phyloP scores from a whole-genome alignment of 2,329 filamentous ascomycete genomes.

The Calonectria hongkongensis region DNA sequence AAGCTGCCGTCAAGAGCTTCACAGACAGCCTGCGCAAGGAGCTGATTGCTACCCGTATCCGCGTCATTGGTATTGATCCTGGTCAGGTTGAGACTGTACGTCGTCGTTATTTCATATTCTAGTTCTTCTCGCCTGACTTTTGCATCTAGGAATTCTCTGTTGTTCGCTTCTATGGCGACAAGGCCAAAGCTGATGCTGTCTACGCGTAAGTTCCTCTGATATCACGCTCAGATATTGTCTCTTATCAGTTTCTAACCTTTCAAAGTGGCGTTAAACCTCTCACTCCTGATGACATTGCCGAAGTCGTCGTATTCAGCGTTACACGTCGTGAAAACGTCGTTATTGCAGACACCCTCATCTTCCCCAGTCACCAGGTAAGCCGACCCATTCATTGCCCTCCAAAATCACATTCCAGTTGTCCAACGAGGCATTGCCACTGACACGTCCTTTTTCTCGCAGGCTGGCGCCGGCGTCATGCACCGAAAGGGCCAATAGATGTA shows the following conservation, averaged over 20 bases:
- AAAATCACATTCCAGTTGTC: too few relatives aligned
- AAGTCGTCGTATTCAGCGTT: constrained; percentile 90
- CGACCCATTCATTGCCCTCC: neutral
- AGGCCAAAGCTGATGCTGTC: constrained; percentile 90
- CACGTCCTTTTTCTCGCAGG: constrained; percentile 44
- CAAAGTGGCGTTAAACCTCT: constrained; percentile 84
- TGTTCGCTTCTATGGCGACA: constrained; percentile 91
- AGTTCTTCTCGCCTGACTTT: constrained; percentile 11
- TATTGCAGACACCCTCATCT: constrained; percentile 89
- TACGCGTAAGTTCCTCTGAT: constrained; percentile 79
- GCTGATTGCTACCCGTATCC: constrained; percentile 85
- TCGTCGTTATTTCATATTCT: neutral
- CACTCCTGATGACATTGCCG: constrained; percentile 92
- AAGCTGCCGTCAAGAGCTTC: constrained; percentile 90
- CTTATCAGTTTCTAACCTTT: constrained; percentile 4
- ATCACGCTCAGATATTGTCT: neutral
- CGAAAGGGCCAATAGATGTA: constrained; percentile 49
- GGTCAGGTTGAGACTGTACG: constrained; percentile 92
- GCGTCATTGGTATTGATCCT: constrained; percentile 92
- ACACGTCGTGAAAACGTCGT: constrained; percentile 93
- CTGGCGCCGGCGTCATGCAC: constrained; percentile 59
- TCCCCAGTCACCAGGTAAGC: constrained; percentile 89
- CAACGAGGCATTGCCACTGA: constrained; percentile 30
- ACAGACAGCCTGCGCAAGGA: constrained; percentile 89
- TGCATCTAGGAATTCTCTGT: constrained; percentile 84